Conservation (phyloP, 2,329 filamentous ascomycete genomes). For the Paecilomyces variotii region DNA sequence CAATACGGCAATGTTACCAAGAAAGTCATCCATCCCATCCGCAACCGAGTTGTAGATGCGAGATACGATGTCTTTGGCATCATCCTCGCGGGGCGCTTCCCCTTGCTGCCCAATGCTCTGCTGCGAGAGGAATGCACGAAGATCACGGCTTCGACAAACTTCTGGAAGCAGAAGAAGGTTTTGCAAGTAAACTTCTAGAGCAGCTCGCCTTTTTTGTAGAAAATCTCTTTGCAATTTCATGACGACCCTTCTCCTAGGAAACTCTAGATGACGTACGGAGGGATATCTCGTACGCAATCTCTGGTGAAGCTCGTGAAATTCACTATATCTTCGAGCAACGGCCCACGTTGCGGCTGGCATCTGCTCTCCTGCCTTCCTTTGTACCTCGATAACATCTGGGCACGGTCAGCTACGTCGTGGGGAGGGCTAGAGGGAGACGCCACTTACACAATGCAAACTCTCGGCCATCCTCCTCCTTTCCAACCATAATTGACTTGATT, state of each 20-base stretch:
- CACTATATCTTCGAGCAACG: conserved; percentile 86
- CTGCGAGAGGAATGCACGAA: conserved; percentile 85
- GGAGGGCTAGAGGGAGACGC: not conserved
- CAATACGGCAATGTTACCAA: conserved; percentile 90
- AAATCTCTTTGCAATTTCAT: conserved; percentile 98
- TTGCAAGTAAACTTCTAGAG: conserved; percentile 76
- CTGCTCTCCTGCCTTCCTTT: conserved; percentile 81
- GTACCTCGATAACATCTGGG: conserved; percentile 76
- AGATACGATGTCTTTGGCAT: conserved; percentile 74
- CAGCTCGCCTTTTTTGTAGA: conserved; percentile 74
- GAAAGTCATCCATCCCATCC: conserved; percentile 95
- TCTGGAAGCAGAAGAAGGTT: conserved; percentile 80
- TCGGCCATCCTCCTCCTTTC: conserved; percentile 81
- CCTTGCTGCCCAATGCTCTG: conserved; percentile 66
- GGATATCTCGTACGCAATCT: conserved; percentile 76
- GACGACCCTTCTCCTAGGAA: conserved; percentile 82
- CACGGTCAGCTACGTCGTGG: conserved; percentile 9
- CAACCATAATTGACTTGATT: conserved; percentile 89
- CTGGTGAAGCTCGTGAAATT: conserved; percentile 94
- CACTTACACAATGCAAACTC: conserved; percentile 76
- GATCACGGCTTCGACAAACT: conserved; percentile 85
- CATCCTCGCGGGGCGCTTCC: conserved; percentile 55
- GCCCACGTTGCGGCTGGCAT: conserved; percentile 96
- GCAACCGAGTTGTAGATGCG: conserved; percentile 94
- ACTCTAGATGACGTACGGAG: conserved; percentile 81